phyloP scores from a whole-genome alignment of 1,284 basidiomycete genomes.

The Papiliotrema terrestris region DNA sequence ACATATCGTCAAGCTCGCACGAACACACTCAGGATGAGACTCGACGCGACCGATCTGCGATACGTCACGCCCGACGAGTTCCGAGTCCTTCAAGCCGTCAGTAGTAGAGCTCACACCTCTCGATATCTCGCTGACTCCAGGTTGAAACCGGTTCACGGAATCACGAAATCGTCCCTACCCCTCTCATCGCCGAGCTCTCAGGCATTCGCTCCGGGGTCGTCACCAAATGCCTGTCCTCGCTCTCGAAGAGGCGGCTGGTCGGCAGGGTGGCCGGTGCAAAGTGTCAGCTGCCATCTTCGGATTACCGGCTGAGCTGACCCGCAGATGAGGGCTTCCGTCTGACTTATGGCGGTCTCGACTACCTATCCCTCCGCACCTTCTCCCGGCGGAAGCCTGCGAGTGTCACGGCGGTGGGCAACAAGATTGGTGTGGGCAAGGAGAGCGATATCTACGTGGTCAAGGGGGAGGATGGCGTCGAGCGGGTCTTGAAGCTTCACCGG shows the following conservation, averaged over 20 bases:
- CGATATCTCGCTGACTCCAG: constrained; percentile 49
- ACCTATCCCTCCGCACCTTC: constrained; percentile 86
- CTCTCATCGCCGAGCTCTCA: constrained; percentile 86
- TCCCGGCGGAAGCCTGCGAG: constrained; percentile 78
- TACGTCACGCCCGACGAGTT: constrained; percentile 93
- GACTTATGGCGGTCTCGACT: constrained; percentile 97
- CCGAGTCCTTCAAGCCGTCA: constrained; percentile 84
- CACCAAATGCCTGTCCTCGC: constrained; percentile 83
- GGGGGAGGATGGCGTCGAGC: constrained; percentile 72
- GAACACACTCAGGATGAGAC: constrained; percentile 62
- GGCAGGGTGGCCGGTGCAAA: constrained; percentile 85
- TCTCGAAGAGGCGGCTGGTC: constrained; percentile 88
- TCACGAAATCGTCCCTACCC: constrained; percentile 89
- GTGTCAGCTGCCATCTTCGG: constrained; percentile 56
- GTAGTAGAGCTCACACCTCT: constrained; percentile 27
- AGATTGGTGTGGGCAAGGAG: constrained; percentile 98
- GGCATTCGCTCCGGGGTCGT: constrained; percentile 86
- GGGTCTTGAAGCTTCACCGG: constrained; percentile 91
- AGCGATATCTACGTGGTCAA: constrained; percentile 95
- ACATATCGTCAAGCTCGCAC: neutral
- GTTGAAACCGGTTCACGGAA: constrained; percentile 98
- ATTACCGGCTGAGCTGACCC: constrained; percentile 1
- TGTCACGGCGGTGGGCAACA: constrained; percentile 81
- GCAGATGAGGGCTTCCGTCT: constrained; percentile 93
- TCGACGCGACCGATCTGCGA: constrained; percentile 90